A percentile compares a stretch with the other conserved stretches of the same genome.
Evolutionary conservation across 331 rosid species (phyloP).

Genomic region (Spiraea crenata): DNA sequence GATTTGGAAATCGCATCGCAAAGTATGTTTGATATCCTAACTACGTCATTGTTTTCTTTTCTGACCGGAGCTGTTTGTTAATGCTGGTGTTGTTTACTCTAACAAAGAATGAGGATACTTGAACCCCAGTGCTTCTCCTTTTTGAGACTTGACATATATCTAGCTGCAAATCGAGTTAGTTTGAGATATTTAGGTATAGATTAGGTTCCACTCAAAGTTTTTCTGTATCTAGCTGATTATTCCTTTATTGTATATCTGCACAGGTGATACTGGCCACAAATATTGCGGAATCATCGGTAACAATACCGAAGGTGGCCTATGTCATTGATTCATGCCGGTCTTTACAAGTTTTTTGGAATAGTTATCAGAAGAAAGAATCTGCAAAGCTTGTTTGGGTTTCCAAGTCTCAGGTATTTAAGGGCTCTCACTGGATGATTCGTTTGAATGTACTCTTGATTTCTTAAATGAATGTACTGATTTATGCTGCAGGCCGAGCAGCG

Average conservation of each 20-base stretch:
- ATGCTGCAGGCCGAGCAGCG: slow-evolving; percentile 80
- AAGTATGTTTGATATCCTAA: slow-evolving; percentile 42
- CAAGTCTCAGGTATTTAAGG: slow-evolving; percentile 67
- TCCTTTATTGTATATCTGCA: background rate
- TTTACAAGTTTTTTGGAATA: slow-evolving; percentile 77
- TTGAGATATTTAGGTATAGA: background rate
- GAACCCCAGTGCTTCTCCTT: slow-evolving; percentile 10
- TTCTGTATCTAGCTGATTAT: background rate
- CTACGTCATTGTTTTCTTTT: background rate
- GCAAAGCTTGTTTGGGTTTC: slow-evolving; percentile 82
- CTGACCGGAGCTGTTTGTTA: background rate
- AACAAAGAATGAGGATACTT: background rate
- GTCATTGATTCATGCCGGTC: slow-evolving; percentile 92
- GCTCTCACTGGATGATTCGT: slow-evolving; percentile 17
- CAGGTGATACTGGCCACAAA: slow-evolving; percentile 93
- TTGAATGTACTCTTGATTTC: slow-evolving; percentile 11
- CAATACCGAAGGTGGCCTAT: slow-evolving; percentile 87
- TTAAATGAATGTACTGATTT: slow-evolving; percentile 21
- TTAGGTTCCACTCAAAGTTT: background rate
- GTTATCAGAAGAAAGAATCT: slow-evolving; percentile 48
- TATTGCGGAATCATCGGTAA: slow-evolving; percentile 97
- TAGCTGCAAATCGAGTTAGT: background rate
- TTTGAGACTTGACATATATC: background rate
- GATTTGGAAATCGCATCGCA: slow-evolving; percentile 80
- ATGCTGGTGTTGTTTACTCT: background rate